phyloP scores from a whole-genome alignment of 2,329 filamentous ascomycete species.

The Akanthomyces muscarius region DNA sequence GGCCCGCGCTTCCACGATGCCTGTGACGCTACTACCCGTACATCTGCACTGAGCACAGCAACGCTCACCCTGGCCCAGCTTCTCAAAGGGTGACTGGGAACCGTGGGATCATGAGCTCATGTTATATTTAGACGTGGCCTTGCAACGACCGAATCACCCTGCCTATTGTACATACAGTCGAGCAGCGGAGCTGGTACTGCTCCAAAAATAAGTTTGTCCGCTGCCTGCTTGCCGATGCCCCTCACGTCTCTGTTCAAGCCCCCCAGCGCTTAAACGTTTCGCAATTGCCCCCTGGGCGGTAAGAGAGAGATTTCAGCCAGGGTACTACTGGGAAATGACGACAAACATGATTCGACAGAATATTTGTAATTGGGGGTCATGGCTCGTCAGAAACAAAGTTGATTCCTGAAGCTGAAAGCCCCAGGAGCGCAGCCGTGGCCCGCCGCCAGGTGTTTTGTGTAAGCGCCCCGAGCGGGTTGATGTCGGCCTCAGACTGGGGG shows the following conservation, averaged over 20 bases:
- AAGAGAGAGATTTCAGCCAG: neutral
- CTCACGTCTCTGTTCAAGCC: neutral
- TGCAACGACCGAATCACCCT: neutral
- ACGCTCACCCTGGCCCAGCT: neutral
- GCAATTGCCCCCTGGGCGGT: neutral
- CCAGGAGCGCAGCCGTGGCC: neutral
- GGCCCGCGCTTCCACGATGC: neutral
- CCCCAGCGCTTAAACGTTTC: constrained; percentile 13
- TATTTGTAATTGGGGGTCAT: neutral
- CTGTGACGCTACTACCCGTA: neutral
- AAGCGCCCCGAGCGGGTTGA: neutral
- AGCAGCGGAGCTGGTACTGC: neutral
- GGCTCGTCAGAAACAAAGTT: neutral
- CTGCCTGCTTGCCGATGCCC: neutral
- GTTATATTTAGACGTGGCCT: neutral
- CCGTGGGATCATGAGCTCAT: neutral
- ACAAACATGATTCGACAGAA: neutral
- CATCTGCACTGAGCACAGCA: neutral
- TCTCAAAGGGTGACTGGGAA: neutral
- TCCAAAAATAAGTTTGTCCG: constrained; percentile 7
- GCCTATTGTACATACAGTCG: neutral
- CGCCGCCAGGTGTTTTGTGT: neutral
- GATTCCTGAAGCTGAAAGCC: neutral
- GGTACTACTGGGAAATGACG: neutral
- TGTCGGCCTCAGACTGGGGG: too few species aligned